phyloP scores from a whole-genome alignment of 2,329 filamentous ascomycete species.

The Paecilomyces niveus region DNA sequence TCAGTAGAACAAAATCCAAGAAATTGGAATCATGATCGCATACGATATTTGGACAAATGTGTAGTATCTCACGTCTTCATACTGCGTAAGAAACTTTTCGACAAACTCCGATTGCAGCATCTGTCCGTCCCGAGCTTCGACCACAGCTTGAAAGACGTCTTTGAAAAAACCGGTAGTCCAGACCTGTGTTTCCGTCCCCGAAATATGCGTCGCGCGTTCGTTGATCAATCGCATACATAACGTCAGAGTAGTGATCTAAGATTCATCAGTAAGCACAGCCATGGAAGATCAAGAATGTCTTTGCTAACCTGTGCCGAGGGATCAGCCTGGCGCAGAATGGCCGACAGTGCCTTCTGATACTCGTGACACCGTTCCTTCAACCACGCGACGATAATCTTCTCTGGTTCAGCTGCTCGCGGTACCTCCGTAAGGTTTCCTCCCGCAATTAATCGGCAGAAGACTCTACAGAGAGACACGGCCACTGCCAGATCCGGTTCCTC shows the following conservation, averaged over 20 bases:
- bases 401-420: constrained; percentile 62
- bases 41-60: constrained; percentile 70
- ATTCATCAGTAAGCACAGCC: constrained; percentile 7
- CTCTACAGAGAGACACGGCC: constrained; percentile 73
- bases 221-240: constrained; percentile 79
- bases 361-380: constrained; percentile 66
- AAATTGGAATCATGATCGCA: constrained; percentile 25
- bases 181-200: constrained; percentile 55
- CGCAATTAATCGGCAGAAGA: constrained; percentile 75
- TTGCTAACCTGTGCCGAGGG: constrained; percentile 44
- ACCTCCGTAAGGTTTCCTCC: constrained; percentile 62
- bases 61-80: constrained; percentile 78
- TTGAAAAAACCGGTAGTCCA: constrained; percentile 65
- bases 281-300: background rate
- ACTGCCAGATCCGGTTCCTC: constrained; percentile 58
- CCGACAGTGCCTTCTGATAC: constrained; percentile 58
- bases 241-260: constrained; percentile 61
- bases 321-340: constrained; percentile 54
- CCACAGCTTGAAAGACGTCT: constrained; percentile 55
- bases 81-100: constrained; percentile 69
- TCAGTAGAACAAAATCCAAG: constrained; percentile 1
- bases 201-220: constrained; percentile 61
- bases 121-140: constrained; percentile 52
- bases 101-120: constrained; percentile 65
- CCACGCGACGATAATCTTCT: constrained; percentile 69